A percentile compares a stretch with the other conserved stretches of the same genome.
Evolutionary conservation across 139 green algal species (phyloP).

Genomic region (Desmodesmus armatus): DNA sequence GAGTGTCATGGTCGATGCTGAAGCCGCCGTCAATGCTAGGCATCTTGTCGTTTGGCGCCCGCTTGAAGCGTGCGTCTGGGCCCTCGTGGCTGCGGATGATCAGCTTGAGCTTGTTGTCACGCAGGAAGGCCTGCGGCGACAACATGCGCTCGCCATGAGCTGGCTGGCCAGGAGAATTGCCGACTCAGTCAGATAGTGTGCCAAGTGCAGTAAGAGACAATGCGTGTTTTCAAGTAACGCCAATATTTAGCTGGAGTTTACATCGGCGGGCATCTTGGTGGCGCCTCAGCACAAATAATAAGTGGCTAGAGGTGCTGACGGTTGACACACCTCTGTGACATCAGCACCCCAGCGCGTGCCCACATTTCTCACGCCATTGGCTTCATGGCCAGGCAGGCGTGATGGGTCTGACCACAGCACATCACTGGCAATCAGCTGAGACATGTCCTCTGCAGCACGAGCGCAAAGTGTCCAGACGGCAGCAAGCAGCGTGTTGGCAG

Average conservation of each 20-base stretch:
- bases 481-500: too few relatives aligned
- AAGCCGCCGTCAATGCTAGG: conserved; percentile 73
- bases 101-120: conserved; percentile 89
- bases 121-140: conserved; percentile 82
- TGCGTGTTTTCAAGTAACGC: not conserved
- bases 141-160: not conserved
- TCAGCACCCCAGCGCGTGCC: conserved; percentile 94
- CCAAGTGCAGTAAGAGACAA: not conserved
- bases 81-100: conserved; percentile 97
- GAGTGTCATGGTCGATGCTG: conserved; percentile 85
- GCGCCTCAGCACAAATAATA: too few relatives aligned
- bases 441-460: not conserved
- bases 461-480: too few relatives aligned
- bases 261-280: too few relatives aligned
- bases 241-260: too few relatives aligned
- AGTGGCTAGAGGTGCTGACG: too few relatives aligned
- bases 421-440: conserved; percentile 79
- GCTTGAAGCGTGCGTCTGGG: conserved; percentile 84
- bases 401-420: conserved; percentile 96
- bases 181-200: too few relatives aligned
- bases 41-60: conserved; percentile 13
- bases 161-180: too few relatives aligned
- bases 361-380: conserved; percentile 87
- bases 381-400: conserved; percentile 66
- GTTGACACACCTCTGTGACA: conserved; percentile 79